Base-by-base conservation (phyloP, 371 early-diverging fungal genomes). In the Ordospora pajunii region DNA sequence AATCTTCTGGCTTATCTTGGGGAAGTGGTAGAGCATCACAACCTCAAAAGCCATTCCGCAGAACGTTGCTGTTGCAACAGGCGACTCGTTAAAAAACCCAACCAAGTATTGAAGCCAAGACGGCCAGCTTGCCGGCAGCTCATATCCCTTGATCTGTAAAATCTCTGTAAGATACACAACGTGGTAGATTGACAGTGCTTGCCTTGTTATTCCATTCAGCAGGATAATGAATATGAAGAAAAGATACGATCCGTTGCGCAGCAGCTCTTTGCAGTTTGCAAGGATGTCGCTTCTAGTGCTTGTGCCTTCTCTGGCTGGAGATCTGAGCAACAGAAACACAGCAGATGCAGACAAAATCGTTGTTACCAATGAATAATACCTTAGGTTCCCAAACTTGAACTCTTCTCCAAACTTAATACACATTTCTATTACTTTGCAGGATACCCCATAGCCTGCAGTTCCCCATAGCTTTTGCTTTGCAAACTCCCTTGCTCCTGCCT, bases 211-310 rank as follows among this genome's bases (percentile, higher is more conserved):
- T 19, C 84, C 86, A 72, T 86, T 86, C 27, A 84, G 27, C 27
- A 86, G 70, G 51, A 86, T 86, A 32, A 86, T 84, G 32, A 84
- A 64, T 37, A 84, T 73, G 64, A 86, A 86, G 68, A 86, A 85
- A 50, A 84, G 58, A 50, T 83, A 86, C 19, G 79, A 77, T 46
- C 46, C 53, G 53, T 82, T 82, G 23, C 54, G 76, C 17, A 83
- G 42, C 17, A 83, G 67, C 37, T 75, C 70, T 49, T 68, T 70
- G 50, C 73, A 64, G 50, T 80, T 74, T 45, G 74, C 65, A 14
- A 42, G 23, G 25, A 75, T 76, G 52, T 71, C 53, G 12, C 37
- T 53, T 23, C 67, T 64, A n/a, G 14, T 45, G 7, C 42, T 32
- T 32, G 63, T 54, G 23, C 73, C 25, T 8, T 64, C 69, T 12